Base-by-base conservation (phyloP, 768 basidiomycete species). In the Daedaleopsis nitida region DNA sequence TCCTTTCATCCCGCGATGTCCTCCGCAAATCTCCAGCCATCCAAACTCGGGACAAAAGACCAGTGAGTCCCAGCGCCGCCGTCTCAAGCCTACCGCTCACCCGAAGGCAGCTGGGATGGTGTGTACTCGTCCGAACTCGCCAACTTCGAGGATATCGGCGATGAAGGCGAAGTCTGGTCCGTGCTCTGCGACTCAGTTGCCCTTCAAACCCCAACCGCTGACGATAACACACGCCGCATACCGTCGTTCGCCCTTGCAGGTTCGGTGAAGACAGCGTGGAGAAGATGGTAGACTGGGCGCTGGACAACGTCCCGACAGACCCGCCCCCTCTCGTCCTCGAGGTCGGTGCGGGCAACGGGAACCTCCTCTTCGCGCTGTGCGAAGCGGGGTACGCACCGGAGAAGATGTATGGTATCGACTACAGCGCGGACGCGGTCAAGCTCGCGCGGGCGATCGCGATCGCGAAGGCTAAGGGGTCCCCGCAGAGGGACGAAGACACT, bases 91-190 rank as follows among this genome's bases (percentile, higher is more conserved):
- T 14, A 21, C 12, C 13, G 12, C 38, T 32, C 21, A 37, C 4
- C 19, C 32, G 4, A 58, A 52, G 37, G 34, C 39, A 93, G 91
- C 71, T 94, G 92, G 92, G 89, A 94, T 69, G 66, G 77, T 45
- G 86, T 90, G 9, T 94, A 94, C 72, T 77, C 85, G 42, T 78
- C 80, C 44, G 92, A 94, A 68, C 74, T 93, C 35, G 71, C 70
- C 39, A 89, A 90, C 68, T 94, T 92, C 62, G 76, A 84, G 34
- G 92, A 92, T 53, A 84, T 86, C 34, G 87, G 89, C 19, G 91
- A 94, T 69, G 91, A 92, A 72, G 92, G 92, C 38, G 92, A 94
- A 73, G 79, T 92, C 24, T 94, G 92, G 92, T 91, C 63, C 57
- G 82, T 71, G 16, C n/a, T n/a, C n/a, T 14, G 38, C 17, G n/a